A percentile compares a stretch with the other conserved stretches of the same genome.
These are phyloP conservation scores for Epichloe typhina DNA, from an alignment of 2,329 filamentous ascomycete species.

Conservation along the genomic window DNA sequence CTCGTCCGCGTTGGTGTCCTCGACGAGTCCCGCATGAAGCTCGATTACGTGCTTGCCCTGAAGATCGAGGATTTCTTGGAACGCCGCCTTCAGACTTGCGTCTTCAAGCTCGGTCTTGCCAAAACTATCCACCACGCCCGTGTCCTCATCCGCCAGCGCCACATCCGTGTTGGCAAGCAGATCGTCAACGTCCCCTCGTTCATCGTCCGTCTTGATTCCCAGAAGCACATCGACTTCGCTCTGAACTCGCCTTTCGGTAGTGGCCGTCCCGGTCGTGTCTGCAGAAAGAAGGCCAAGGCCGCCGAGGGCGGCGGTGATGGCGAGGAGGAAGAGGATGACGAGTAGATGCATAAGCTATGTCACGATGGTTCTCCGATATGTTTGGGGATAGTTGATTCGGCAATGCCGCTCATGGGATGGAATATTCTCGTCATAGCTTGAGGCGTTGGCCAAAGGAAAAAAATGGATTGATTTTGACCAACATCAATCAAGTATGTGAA, in stretches of 20 bases:
- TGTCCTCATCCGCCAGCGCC: conserved; percentile 98
- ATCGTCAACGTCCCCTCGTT: conserved; percentile 99
- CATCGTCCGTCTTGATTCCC: conserved; percentile 98
- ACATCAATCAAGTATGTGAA: conserved; percentile 7
- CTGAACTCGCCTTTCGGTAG: conserved; percentile 96
- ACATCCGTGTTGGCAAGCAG: conserved; percentile 99
- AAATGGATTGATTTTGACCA: conserved; percentile 29
- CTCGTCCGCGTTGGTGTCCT: conserved; percentile 99
- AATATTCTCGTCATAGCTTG: conserved; percentile 33
- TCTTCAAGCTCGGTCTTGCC: conserved; percentile 99
- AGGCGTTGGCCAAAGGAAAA: conserved; percentile 38
- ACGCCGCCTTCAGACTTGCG: conserved; percentile 98
- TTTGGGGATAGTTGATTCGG: conserved; percentile 18
- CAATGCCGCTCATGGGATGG: conserved; percentile 25
- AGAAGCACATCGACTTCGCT: conserved; percentile 99
- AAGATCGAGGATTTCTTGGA: conserved; percentile 99
- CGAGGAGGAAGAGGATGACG: conserved; percentile 78
- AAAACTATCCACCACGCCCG: conserved; percentile 99
- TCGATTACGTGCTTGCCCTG: conserved; percentile 99
- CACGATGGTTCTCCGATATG: conserved; percentile 17
- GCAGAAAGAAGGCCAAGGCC: conserved; percentile 99
- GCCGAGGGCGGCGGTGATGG: conserved; percentile 72
- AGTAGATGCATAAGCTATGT: conserved; percentile 34
- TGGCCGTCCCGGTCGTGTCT: conserved; percentile 91
- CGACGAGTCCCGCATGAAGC: conserved; percentile 99